Evolutionary conservation across 257 asterid species (phyloP).

Genomic region (Rauvolfia tetraphylla): DNA sequence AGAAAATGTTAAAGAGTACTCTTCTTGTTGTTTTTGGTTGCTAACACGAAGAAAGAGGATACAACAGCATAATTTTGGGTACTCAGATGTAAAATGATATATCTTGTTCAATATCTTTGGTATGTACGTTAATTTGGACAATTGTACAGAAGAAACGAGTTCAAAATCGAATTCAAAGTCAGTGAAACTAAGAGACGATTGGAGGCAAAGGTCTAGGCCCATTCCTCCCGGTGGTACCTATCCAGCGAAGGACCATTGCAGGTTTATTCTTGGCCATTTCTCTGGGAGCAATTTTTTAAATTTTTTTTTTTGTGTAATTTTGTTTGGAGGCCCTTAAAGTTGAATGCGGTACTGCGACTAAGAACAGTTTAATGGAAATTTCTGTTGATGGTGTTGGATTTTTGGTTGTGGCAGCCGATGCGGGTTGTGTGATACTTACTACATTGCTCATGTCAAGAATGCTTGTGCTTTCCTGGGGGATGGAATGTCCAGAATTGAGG

Average conservation of each 20-base stretch:
- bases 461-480: conserved; percentile 98
- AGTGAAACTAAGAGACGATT: conserved; percentile 75
- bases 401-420: conserved; percentile 61
- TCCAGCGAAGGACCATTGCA: conserved; percentile 98
- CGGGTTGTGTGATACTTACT: conserved; percentile 89
- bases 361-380: conserved; percentile 4
- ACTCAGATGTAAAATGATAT: too few relatives aligned
- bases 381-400: conserved; percentile 12
- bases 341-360: background rate
- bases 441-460: conserved; percentile 89
- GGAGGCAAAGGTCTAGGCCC: conserved; percentile 86
- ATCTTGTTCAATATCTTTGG: background rate
- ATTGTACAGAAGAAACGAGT: conserved; percentile 32
- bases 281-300: background rate
- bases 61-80: background rate
- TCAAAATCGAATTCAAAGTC: conserved; percentile 38
- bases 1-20: background rate
- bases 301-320: background rate
- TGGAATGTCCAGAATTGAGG: conserved; percentile 97
- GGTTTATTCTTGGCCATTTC: conserved; percentile 37
- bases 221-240: conserved; percentile 95
- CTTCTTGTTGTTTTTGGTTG: background rate
- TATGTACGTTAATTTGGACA: background rate
- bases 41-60: too few relatives aligned
- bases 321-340: background rate